Conservation (phyloP, 2,329 filamentous ascomycete genomes). For the Tolypocladium inflatum region DNA sequence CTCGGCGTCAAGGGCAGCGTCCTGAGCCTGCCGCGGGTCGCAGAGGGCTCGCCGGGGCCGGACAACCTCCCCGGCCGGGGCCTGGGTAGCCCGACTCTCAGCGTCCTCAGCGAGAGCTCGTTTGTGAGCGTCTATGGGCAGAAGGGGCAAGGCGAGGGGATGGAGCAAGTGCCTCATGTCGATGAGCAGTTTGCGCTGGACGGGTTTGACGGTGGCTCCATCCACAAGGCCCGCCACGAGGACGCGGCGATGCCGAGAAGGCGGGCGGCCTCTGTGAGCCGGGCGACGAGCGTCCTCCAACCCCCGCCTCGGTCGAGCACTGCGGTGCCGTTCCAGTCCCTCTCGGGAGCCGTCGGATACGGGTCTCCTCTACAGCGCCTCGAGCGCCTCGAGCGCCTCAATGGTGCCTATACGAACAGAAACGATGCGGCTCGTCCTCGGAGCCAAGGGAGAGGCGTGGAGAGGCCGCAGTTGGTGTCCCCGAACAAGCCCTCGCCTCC, state of each 20-base stretch:
- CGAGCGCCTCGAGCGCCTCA: conserved; percentile 33
- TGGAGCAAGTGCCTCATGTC: conserved; percentile 14
- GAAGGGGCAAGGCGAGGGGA: conserved; percentile 18
- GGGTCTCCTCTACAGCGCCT: conserved; percentile 36
- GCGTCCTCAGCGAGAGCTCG: conserved; percentile 58
- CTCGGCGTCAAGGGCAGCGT: conserved; percentile 39
- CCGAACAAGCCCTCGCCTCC: conserved; percentile 11
- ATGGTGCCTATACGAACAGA: conserved; percentile 14
- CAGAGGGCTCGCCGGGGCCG: conserved; percentile 28
- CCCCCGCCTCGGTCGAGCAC: conserved; percentile 13
- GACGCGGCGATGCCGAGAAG: neutral
- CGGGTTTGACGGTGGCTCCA: conserved; percentile 9
- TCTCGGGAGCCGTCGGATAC: conserved; percentile 24
- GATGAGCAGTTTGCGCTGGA: conserved; percentile 21
- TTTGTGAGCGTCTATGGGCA: conserved; percentile 54
- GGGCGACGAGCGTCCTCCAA: neutral
- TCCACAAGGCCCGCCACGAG: neutral
- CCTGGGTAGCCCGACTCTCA: conserved; percentile 49
- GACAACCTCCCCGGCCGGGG: conserved; percentile 23
- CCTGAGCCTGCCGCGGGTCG: conserved; percentile 37
- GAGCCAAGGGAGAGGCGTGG: conserved; percentile 14
- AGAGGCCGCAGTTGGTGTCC: conserved; percentile 6
- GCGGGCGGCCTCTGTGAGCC: conserved; percentile 17
- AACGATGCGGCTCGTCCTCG: conserved; percentile 20
- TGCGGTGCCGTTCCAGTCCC: conserved; percentile 30